Evolutionary conservation across 257 asterid species (phyloP).

Genomic region (Mentha longifolia): DNA sequence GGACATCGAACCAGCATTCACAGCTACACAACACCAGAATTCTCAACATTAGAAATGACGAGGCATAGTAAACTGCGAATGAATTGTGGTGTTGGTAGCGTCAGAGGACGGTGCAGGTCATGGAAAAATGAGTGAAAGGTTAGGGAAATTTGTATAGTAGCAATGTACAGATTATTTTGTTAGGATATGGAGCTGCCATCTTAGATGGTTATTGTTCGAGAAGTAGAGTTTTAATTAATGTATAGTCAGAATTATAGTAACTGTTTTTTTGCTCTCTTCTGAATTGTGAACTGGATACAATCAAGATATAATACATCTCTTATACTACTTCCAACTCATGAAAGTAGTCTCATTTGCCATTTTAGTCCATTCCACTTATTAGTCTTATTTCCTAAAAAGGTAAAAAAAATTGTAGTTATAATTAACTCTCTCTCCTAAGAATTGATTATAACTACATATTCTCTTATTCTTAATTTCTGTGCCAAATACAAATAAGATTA

Average conservation of each 20-base stretch:
- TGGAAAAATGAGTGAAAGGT: no score
- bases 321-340: no score
- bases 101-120: not conserved
- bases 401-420: no score
- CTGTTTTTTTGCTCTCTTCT: no score
- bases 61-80: not conserved
- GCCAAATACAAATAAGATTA: no score
- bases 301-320: not conserved
- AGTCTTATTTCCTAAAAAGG: no score
- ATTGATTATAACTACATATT: no score
- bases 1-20: constrained; percentile 86
- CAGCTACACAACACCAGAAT: constrained; percentile 57
- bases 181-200: constrained; percentile 34
- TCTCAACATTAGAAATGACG: constrained; percentile 18
- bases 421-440: no score
- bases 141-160: constrained; percentile 37
- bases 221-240: constrained; percentile 38
- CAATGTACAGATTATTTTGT: constrained; percentile 48
- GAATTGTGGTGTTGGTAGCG: not conserved
- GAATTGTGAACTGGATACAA: not conserved
- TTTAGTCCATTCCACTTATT: no score
- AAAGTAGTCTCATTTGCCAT: no score
- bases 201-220: constrained; percentile 25
- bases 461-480: no score
- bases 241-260: constrained; percentile 42